Conservation (phyloP, 306 rosid species). For the Comarum palustre region DNA sequence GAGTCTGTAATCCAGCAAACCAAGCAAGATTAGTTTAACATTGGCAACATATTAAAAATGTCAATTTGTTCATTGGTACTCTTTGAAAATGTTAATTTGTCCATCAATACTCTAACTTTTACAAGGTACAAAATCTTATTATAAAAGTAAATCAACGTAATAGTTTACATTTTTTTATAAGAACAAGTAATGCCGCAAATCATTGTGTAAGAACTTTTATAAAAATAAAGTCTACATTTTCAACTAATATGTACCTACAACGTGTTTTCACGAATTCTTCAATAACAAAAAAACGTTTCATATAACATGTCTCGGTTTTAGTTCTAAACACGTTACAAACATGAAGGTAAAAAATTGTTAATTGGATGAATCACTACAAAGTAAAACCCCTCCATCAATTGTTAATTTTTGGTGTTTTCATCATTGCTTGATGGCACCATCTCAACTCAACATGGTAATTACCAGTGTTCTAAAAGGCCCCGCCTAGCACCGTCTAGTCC, state of each 20-base stretch:
- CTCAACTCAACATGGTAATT: not conserved
- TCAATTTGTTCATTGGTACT: not conserved
- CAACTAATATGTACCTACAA: too few relatives aligned
- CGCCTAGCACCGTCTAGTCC: too few relatives aligned
- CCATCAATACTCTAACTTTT: too few relatives aligned
- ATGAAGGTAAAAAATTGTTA: not conserved
- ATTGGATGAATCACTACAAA: not conserved
- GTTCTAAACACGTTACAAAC: too few relatives aligned
- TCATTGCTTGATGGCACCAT: not conserved
- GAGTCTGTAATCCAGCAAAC: not conserved
- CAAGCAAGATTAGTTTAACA: not conserved
- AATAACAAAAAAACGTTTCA: too few relatives aligned
- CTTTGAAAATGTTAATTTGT: too few relatives aligned
- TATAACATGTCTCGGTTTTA: too few relatives aligned
- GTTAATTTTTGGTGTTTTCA: not conserved
- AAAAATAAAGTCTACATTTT: too few relatives aligned
- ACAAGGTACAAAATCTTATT: not conserved
- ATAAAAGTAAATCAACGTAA: not conserved
- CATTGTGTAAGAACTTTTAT: too few relatives aligned
- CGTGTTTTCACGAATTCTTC: not conserved
- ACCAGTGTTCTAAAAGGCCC: too few relatives aligned
- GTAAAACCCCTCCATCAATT: not conserved
- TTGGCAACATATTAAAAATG: not conserved
- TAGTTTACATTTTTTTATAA: too few relatives aligned
- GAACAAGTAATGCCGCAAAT: not conserved